These are phyloP conservation scores for Pseudocercospora eumusae DNA, from an alignment of 2,329 filamentous ascomycete species.

Conservation along the genomic window DNA sequence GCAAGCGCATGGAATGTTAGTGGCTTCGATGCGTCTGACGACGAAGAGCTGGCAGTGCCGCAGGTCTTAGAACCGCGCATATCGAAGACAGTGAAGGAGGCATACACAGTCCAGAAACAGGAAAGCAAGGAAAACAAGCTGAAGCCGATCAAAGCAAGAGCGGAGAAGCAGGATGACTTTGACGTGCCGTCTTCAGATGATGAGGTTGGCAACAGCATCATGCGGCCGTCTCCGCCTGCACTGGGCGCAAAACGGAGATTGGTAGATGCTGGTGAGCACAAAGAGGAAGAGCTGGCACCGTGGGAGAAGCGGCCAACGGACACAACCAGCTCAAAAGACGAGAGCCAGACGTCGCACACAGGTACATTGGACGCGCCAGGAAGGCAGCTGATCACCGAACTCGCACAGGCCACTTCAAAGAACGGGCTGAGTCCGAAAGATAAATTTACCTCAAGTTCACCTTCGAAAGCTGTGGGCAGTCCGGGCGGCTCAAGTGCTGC, in stretches of 20 bases:
- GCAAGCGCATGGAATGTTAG: conserved; percentile 25
- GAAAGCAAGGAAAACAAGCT: conserved; percentile 12
- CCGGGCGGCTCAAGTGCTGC: conserved; percentile 25
- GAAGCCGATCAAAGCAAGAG: conserved; percentile 19
- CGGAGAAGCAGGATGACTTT: conserved; percentile 40
- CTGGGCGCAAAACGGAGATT: conserved; percentile 21
- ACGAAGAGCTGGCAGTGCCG: conserved; percentile 23
- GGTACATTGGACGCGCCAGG: background rate
- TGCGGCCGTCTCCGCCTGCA: conserved; percentile 23
- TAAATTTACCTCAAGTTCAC: background rate
- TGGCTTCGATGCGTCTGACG: conserved; percentile 24
- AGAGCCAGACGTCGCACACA: background rate
- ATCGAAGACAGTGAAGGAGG: conserved; percentile 17
- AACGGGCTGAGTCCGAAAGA: background rate
- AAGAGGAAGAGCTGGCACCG: conserved; percentile 27
- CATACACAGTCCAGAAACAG: conserved; percentile 23
- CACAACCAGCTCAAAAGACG: background rate
- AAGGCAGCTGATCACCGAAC: conserved; percentile 8
- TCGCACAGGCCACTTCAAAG: conserved; percentile 1
- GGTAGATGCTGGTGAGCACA: conserved; percentile 18
- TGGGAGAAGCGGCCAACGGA: conserved; percentile 32
- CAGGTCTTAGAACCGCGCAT: conserved; percentile 6
- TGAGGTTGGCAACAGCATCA: conserved; percentile 30
- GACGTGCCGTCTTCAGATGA: conserved; percentile 46
- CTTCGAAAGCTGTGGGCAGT: conserved; percentile 12